Conservation (phyloP, 2,329 filamentous ascomycete species). For the Trichoderma brevicompactum region DNA sequence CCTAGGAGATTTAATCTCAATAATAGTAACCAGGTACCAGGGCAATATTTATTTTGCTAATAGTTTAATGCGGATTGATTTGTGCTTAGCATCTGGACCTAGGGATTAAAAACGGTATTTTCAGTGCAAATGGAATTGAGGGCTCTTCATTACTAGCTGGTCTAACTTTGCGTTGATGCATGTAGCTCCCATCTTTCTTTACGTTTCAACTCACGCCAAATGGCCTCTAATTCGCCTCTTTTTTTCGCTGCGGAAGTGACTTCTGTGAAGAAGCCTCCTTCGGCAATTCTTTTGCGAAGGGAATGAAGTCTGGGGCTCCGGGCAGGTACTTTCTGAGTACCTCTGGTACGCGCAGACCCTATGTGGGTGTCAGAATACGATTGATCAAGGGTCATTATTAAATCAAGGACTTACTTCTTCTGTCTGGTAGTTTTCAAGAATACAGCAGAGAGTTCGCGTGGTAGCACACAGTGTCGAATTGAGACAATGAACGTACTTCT, state of each 20-base stretch:
- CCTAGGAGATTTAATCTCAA: slow-evolving; percentile 13
- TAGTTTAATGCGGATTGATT: slow-evolving; percentile 17
- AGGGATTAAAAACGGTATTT: neutral
- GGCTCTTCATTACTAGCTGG: slow-evolving; percentile 1
- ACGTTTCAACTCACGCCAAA: neutral
- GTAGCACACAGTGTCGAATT: slow-evolving; percentile 92
- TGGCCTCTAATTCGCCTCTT: slow-evolving; percentile 37
- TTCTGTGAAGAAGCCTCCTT: slow-evolving; percentile 60
- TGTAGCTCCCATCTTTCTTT: slow-evolving; percentile 1
- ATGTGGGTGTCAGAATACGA: neutral
- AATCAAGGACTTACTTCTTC: slow-evolving; percentile 64
- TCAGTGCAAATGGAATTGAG: neutral
- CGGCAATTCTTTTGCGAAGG: slow-evolving; percentile 82
- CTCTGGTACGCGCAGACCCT: slow-evolving; percentile 81
- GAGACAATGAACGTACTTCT: slow-evolving; percentile 92
- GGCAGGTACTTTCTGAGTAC: slow-evolving; percentile 88
- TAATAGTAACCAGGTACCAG: slow-evolving; percentile 23
- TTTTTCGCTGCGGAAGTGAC: slow-evolving; percentile 39
- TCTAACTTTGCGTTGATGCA: slow-evolving; percentile 7
- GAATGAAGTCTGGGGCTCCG: slow-evolving; percentile 85
- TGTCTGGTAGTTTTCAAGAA: slow-evolving; percentile 96
- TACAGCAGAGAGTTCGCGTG: slow-evolving; percentile 88
- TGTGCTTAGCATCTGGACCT: neutral
- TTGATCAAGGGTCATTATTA: neutral
- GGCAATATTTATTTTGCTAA: slow-evolving; percentile 6